A percentile compares a stretch with the other conserved stretches of the same genome.
These are phyloP conservation scores for Cordyceps javanica DNA, from an alignment of 2,329 filamentous ascomycete genomes.

Conservation along the genomic window DNA sequence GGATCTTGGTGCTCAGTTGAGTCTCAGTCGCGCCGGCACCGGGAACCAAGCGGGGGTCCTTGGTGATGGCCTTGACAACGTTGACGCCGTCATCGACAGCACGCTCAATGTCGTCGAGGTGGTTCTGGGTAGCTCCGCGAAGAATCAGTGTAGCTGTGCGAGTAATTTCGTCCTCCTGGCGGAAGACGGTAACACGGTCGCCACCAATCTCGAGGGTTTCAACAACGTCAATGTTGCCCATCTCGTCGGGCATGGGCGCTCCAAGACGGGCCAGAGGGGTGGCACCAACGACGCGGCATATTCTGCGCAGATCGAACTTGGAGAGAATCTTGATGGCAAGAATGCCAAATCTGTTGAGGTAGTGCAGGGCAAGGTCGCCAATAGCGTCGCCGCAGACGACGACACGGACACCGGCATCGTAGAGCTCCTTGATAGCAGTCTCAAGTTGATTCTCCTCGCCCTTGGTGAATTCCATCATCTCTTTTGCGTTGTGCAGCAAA, in stretches of 20 bases:
- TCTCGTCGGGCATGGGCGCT: constrained; percentile 99
- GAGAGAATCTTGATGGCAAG: constrained; percentile 94
- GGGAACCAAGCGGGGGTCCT: constrained; percentile 83
- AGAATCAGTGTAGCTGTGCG: constrained; percentile 92
- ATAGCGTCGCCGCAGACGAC: constrained; percentile 90
- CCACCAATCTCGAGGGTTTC: constrained; percentile 97
- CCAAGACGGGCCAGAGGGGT: constrained; percentile 93
- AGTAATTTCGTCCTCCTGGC: constrained; percentile 89
- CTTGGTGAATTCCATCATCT: constrained; percentile 98
- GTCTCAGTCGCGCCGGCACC: constrained; percentile 93
- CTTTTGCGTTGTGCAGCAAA: constrained; percentile 90
- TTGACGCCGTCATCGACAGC: constrained; percentile 98
- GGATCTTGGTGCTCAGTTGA: constrained; percentile 88
- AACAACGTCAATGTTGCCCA: constrained; percentile 89
- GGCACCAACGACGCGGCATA: constrained; percentile 93
- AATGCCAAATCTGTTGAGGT: constrained; percentile 95
- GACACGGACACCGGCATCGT: constrained; percentile 88
- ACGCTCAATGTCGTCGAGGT: constrained; percentile 93
- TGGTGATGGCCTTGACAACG: constrained; percentile 96
- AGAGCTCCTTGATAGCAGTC: constrained; percentile 84
- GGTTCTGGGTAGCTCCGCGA: constrained; percentile 93
- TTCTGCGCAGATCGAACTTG: constrained; percentile 92
- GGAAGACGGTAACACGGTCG: constrained; percentile 95
- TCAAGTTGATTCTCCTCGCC: constrained; percentile 93
- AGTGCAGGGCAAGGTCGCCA: constrained; percentile 93